Base-by-base conservation (phyloP, 2,329 filamentous ascomycete genomes). In the Dothideomycetes sp. region DNA sequence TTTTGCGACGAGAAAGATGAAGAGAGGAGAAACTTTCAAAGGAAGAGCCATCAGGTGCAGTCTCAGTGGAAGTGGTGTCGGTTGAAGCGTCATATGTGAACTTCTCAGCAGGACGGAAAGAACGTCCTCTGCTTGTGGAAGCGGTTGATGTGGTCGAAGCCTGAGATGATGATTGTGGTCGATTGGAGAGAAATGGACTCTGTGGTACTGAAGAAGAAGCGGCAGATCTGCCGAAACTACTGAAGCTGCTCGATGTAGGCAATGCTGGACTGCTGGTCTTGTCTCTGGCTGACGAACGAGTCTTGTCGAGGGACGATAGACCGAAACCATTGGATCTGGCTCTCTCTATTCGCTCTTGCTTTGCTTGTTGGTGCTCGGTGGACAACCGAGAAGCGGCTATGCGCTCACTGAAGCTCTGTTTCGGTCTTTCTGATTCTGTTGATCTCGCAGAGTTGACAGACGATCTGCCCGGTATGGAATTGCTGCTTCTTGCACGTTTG, bases 11-110 rank as follows among this genome's bases (percentile, higher is more conserved):
- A 4, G 82, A 84, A 11, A 98, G 72, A 56, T 95, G 87, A 25
- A 88, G 69, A 20, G 79, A 77, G 5, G 91, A 95, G 59, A 88
- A 94, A 2, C 84, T 75, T 53, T 98, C 91, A 52, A 91, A 93
- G 32, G 76, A 74, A 2, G 80, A 56, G 36, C 57, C 51, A 23
- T 57, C 56, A 45, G 39, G 53, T 49, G 18, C 51, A 50, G 29
- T 33, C n/a, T 31, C 44, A 9, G 40, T 32, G 11, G 37, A 38
- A 11, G 27, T 39, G 28, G 18, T 28, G 12, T 32, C 19, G 17
- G 43, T 16, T 2, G 37, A 32, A 11, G 30, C 37, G 10, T 40
- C 37, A n/a, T 40, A 15, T 4, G 37, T 32, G 7, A 25, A 25
- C 4, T 13, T 20, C 8, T 23, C 35, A n/a, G 37, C 29, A 8